Base-by-base conservation (phyloP, 768 basidiomycete species). In the Mycena alexandri region DNA sequence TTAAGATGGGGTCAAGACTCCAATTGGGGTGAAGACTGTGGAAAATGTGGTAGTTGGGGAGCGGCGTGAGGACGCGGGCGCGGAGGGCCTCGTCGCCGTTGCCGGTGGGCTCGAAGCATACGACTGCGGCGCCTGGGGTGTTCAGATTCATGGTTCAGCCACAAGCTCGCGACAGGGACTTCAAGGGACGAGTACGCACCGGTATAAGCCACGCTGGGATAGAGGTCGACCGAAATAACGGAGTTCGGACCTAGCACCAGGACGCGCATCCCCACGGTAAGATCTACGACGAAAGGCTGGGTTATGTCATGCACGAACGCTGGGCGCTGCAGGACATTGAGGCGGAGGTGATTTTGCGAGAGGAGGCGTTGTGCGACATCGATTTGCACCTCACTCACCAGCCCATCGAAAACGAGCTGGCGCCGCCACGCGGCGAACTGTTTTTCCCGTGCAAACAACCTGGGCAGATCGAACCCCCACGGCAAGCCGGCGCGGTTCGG, bases 271-370 rank as follows among this genome's bases (percentile, higher is more conserved):
- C 25, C 24, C 22, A 3, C 16, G 14, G 25, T 34, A 2, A 65
- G 14, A 29, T 65, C 56, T 8, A 46, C n/a, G 6, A 9, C 13
- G 34, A 65, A 65, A 2, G 56, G 56, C 34, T 65, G 48, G 9
- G 29, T 47, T 25, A 65, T 25, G 3, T 12, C 48, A 19, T 65
- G 56, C 8, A 65, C 33, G 25, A 29, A 29, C 22, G 11, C 19
- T 6, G 38, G 36, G 5, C 36, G 12, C 24, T 7, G 7, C 12
- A 2, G 13, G 2, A 29, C 0, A 29, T 8, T 1, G 29, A n/a
- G n/a, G n/a, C 33, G 36, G 19, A 25, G 25, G 29, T 24, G n/a
- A 19, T 57, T 58, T n/a, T 19, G 1, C 13, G 2, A 0, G 7
- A 57, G 48, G 16, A 58, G 41, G 6, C 12, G 22, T 1, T 14